Base-by-base conservation (phyloP, 2,329 filamentous ascomycete species). In the Colletotrichum echinochloae region DNA sequence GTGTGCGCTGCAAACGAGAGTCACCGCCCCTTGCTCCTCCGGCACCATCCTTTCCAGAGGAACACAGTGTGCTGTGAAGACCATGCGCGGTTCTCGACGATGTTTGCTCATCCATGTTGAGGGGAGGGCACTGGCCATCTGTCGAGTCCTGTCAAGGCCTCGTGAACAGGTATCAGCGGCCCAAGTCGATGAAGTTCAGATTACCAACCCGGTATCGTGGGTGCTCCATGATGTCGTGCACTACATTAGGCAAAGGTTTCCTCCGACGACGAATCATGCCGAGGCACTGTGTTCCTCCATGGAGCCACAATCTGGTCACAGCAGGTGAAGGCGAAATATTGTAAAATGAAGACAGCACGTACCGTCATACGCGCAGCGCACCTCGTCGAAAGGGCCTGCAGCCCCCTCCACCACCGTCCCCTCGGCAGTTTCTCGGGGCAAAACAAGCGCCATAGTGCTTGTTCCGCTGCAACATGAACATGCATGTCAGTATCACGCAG, bases 41-140 rank as follows among this genome's bases (percentile, higher is more conserved):
- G 51, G 60, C 65, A 54, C 46, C 51, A 18, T 26, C 16, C 18
- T 23, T 46, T 26, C 23, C 52, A 20, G 41, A 18, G 39, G 30
- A 39, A 37, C n/a, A 39, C 35, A 44, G 26, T n/a, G 41, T 26
- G 46, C 46, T 52, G 16, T 3, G 9, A 4, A 23, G 39, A 37
- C 26, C 26, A 60, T 41, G 37, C 54, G 54, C 37, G 54, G 37
- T 57, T 35, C 35, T 56, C 39, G 35, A 28, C 23, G 35, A 5
- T 57, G 55, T 26, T 30, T 26, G 57, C 41, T 35, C 28, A 14
- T 49, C 41, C 3, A 16, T 28, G 33, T 44, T 44, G 20, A 11
- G 51, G 28, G 35, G 30, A 20, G 30, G 64, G 62, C 66, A 66
- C 23, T 59, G 66, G 33, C 66, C 66, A 66, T 9, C 66, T 66